Evolutionary conservation across 2,329 filamentous ascomycete species (phyloP), one percentile per base, ranked within the genome.

Genomic region (Coleophoma cylindrospora): DNA sequence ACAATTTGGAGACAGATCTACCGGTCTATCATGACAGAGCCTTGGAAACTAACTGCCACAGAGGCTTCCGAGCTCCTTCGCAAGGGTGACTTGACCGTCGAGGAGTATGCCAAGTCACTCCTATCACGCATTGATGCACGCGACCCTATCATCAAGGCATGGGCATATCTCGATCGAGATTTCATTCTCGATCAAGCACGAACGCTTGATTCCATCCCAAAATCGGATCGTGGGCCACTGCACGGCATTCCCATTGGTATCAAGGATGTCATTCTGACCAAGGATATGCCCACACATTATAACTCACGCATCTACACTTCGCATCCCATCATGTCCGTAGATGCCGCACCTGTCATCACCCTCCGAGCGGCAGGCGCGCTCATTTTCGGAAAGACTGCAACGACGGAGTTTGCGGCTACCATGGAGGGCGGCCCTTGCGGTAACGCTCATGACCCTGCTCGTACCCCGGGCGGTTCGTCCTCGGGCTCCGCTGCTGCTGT

Each of bases 401-500:
- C 81, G 0, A 82, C 83, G 0, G 80, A 85, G 57, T 84, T 86
- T 57, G 78, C 82, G 0, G 74, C 77, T 4, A 79, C 73, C 0
- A 71, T 70, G 1, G 62, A 68, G 10, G 81, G 81, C 0, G 71
- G 76, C 1, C 70, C 70, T 48, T 83, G 80, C 1, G 58, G 64
- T 7, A 87, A 87, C 61, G 79, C 83, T 0, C 75, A 77, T 50
- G 66, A 74, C 50, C 52, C 65, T 0, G 50, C 51, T 0, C 70
- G 73, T 8, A 86, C 83, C 0, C 83, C 84, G 0, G 83, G 83
- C 0, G 83, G 84, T 44, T 86, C 82, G 0, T 85, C 81, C 0
- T 79, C 81, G 0, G 84, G 84, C 0, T 85, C 83, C 0, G 83
- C 72, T 0, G 81, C 83, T 0, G 81, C 80, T 0, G 81, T 87